These are phyloP conservation scores for Collybia mongolica DNA, from an alignment of 768 basidiomycete species.

Conservation along the genomic window DNA sequence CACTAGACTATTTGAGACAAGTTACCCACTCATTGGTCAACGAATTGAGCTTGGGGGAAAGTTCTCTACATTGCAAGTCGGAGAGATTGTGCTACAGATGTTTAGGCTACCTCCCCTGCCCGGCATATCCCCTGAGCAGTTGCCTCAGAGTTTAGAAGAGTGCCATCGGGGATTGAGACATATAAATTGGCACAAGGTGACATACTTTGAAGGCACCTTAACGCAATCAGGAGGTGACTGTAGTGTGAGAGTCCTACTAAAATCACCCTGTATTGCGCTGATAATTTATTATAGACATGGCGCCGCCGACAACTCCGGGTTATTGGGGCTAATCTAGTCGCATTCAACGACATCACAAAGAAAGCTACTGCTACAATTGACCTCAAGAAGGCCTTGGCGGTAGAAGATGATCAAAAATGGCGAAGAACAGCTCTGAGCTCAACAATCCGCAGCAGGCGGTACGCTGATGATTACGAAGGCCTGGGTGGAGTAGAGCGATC, in stretches of 20 bases:
- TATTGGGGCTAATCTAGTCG: constrained; percentile 82
- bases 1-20: constrained; percentile 80
- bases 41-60: constrained; percentile 55
- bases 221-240: constrained; percentile 96
- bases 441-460: constrained; percentile 33
- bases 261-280: constrained; percentile 2
- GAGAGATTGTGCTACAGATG: constrained; percentile 86
- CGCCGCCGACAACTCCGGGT: constrained; percentile 81
- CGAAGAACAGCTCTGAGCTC: constrained; percentile 42
- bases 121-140: constrained; percentile 71
- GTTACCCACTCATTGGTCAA: constrained; percentile 79
- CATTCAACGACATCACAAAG: constrained; percentile 93
- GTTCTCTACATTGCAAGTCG: constrained; percentile 68
- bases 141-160: constrained; percentile 93
- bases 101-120: constrained; percentile 89
- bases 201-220: constrained; percentile 89
- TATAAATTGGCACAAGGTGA: constrained; percentile 91
- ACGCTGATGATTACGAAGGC: constrained; percentile 58
- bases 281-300: constrained; percentile 55
- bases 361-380: constrained; percentile 89
- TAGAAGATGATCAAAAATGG: constrained; percentile 74
- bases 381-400: constrained; percentile 74
- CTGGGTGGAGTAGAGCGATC: constrained; percentile 75
- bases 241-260: constrained; percentile 49
- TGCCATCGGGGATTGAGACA: constrained; percentile 86